Base-by-base conservation (phyloP, 116 monocot species). In the Iris pallida region DNA sequence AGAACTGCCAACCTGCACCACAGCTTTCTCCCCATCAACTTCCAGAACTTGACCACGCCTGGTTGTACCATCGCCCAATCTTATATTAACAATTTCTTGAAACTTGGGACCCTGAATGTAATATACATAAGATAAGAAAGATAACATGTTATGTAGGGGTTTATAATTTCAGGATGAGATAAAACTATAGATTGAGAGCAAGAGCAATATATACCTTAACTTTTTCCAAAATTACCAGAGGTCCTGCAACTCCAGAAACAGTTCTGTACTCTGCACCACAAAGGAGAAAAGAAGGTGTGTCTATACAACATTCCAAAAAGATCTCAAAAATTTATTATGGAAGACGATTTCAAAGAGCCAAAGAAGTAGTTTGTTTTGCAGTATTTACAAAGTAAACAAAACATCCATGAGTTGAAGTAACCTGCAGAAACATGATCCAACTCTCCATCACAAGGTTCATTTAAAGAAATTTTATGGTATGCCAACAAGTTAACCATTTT, bases 21-120 rank as follows among this genome's bases (percentile, higher is more conserved):
- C 98, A 70, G 98, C 98, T 62, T 93, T 98, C 77, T 98, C 98
- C 15, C 98, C 98, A 80, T 98, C 98, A 80, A 98, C 98, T 80
- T 98, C 98, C 70, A 98, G 68, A 48, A 98, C 98, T 77, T 98
- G 98, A 45, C 98, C 98, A 80, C 98, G 98, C 41, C 98, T 90
- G 55, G 77, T 93, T 42, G 93, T 84, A 20, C 93, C 98, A 81
- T 98, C 98, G 45, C 93, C 98, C 42, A 98, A 73, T 68, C 93
- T 77, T 45, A 98, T 98, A 65, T 98, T 98, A 52, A 98, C 98
- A 88, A 98, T 98, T 76, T 98, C 98, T 74, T 98, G 98, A 66
- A 90, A 98, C 67, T 98, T 98, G 0, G 98, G 98, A 65, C 98
- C 98, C 98, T 98, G 69, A 68, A 13, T 64, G 46, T 46, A 64